phyloP scores from a whole-genome alignment of 1,284 basidiomycete genomes.

The Ganoderma sp. region DNA sequence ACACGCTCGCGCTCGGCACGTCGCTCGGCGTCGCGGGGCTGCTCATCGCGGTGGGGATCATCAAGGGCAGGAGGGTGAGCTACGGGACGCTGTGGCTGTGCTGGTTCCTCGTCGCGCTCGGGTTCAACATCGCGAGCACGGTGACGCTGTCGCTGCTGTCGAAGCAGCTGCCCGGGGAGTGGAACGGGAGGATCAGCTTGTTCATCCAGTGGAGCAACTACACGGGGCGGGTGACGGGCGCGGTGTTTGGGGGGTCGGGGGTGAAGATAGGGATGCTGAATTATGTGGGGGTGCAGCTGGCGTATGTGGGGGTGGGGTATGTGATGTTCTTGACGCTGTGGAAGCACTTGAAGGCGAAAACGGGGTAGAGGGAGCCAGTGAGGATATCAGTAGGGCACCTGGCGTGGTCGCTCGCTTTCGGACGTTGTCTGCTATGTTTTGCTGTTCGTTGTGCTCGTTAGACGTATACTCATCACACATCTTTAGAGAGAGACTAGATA shows the following conservation, averaged over 20 bases:
- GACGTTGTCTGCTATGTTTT: neutral
- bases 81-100: conserved; percentile 62
- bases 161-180: conserved; percentile 67
- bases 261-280: conserved; percentile 68
- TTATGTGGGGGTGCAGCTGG: conserved; percentile 68
- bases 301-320: conserved; percentile 62
- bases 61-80: conserved; percentile 48
- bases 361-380: conserved; percentile 26
- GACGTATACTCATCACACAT: neutral
- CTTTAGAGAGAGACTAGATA: neutral
- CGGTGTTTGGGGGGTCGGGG: conserved; percentile 71
- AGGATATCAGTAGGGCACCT: no score
- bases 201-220: conserved; percentile 74
- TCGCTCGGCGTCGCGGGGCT: conserved; percentile 55
- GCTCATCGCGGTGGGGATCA: conserved; percentile 54
- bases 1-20: conserved; percentile 60
- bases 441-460: neutral
- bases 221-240: conserved; percentile 64
- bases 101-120: conserved; percentile 72
- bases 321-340: conserved; percentile 61
- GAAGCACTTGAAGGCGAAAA: conserved; percentile 71
- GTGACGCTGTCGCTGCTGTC: conserved; percentile 44
- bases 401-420: neutral
- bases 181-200: conserved; percentile 62
- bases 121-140: conserved; percentile 42